Evolutionary conservation across 2,329 filamentous ascomycete species (phyloP), one percentile per base, ranked within the genome.

Genomic region (Aureobasidium sp.): DNA sequence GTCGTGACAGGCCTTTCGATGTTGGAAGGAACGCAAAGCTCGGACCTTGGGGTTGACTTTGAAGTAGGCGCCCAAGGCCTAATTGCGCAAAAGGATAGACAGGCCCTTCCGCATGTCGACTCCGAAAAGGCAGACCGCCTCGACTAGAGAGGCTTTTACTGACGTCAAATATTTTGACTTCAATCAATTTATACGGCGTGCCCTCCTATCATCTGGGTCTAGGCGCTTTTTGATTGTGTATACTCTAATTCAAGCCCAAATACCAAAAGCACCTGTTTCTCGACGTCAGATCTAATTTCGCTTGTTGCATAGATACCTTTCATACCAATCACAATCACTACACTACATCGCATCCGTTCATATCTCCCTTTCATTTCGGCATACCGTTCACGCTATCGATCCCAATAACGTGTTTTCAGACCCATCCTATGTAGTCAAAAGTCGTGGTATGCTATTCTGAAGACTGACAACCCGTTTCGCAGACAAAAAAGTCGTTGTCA

Each of bases 311-410:
- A 48, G 44, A 48, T 29, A 29, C 32, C 44, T 48, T 48, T 47
- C 54, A 58, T 58, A 57, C 53, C 49, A 51, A 51, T 51, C 34
- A 39, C 41, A 58, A 58, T 58, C 54, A 48, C 39, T 39, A 48
- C 54, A 58, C 42, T 39, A 39, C 54, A 27, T 58, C 32, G 29
- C 13, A 30, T 30, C 44, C 54, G 53, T 57, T 57, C 53, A 57
- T 57, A 57, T 57, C 54, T 58, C 54, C 32, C 41, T 48, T 48
- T 58, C 54, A 58, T 58, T 58, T 58, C 54, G 54, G 54, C 54
- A 58, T 58, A 58, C 54, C 54, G 54, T 58, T 58, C 54, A 58
- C 42, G 54, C 54, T 58, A 58, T 58, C 54, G 54, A 58, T 58
- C 54, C 41, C 39, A 14, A 16, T 37, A 58, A 58, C 54, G 54